Evolutionary conservation across 1,139 yeast genomes (phyloP).

Genomic region (Debaryomyces fabryi): DNA sequence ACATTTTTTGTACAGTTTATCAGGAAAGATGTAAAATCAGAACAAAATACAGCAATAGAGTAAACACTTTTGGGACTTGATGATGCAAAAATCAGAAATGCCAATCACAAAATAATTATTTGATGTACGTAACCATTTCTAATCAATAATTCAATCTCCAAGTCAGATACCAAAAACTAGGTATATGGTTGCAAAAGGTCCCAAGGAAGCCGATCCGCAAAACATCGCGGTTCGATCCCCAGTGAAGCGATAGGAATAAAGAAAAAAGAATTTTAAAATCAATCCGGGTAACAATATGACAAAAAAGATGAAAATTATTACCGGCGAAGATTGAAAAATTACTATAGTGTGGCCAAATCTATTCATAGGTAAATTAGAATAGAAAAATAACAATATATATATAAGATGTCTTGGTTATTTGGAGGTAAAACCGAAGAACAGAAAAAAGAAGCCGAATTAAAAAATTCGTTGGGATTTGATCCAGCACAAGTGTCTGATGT

Average conservation of each 20-base stretch:
- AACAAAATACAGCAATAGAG: neutral
- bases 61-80: neutral
- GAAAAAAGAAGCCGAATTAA: slow-evolving; percentile 30
- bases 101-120: neutral
- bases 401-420: slow-evolving; percentile 68
- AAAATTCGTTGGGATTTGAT: slow-evolving; percentile 62
- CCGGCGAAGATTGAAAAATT: slow-evolving; percentile 13
- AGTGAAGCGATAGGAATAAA: neutral
- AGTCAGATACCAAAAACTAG: too few relatives aligned
- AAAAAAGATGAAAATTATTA: slow-evolving; percentile 8
- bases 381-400: slow-evolving; percentile 3
- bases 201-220: neutral
- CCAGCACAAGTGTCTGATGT: slow-evolving; percentile 69
- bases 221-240: slow-evolving; percentile 6
- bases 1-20: neutral
- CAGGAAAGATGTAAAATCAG: neutral
- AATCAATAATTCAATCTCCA: neutral
- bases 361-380: neutral
- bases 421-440: slow-evolving; percentile 44
- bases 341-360: slow-evolving; percentile 8
- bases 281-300: slow-evolving; percentile 10
- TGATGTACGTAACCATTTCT: neutral
- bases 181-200: neutral
- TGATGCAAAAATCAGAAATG: neutral
- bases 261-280: neutral